phyloP scores from a whole-genome alignment of 2,329 filamentous ascomycete genomes.

The Hymenoscyphus fructigenus region DNA sequence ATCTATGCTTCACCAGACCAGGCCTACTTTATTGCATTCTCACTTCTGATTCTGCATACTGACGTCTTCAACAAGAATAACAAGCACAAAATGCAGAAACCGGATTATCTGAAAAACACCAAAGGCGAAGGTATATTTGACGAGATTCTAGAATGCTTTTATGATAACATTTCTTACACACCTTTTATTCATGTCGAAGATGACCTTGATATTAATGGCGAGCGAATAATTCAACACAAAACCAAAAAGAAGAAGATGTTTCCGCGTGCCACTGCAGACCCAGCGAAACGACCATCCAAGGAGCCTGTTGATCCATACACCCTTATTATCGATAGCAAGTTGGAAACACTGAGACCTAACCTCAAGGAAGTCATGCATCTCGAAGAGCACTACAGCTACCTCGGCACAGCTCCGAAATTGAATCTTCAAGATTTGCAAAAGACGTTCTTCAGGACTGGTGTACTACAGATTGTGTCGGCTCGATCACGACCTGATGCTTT shows the following conservation, averaged over 20 bases:
- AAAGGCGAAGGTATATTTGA: conserved; percentile 88
- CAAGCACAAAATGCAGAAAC: conserved; percentile 97
- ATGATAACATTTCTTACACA: conserved; percentile 97
- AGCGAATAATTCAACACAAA: conserved; percentile 70
- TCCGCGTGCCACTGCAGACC: conserved; percentile 62
- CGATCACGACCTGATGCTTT: conserved; percentile 93
- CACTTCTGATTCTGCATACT: conserved; percentile 91
- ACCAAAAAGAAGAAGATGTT: conserved; percentile 70
- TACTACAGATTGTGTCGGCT: conserved; percentile 92
- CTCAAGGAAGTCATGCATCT: conserved; percentile 90
- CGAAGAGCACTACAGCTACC: conserved; percentile 88
- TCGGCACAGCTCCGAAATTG: conserved; percentile 71
- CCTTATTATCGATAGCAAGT: conserved; percentile 83
- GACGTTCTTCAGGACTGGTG: conserved; percentile 86
- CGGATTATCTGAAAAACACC: conserved; percentile 93
- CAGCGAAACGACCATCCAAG: conserved; percentile 63
- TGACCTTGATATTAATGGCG: conserved; percentile 76
- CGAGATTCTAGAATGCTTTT: conserved; percentile 92
- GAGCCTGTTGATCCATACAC: conserved; percentile 96
- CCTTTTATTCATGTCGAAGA: conserved; percentile 98
- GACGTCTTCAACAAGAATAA: conserved; percentile 99
- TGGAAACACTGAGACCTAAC: conserved; percentile 79
- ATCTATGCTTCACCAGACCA: conserved; percentile 90
- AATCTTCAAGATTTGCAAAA: conserved; percentile 81
- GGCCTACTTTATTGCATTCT: conserved; percentile 98